phyloP scores from a whole-genome alignment of 805 yeast genomes.

The Maudiozyma barnettii region DNA sequence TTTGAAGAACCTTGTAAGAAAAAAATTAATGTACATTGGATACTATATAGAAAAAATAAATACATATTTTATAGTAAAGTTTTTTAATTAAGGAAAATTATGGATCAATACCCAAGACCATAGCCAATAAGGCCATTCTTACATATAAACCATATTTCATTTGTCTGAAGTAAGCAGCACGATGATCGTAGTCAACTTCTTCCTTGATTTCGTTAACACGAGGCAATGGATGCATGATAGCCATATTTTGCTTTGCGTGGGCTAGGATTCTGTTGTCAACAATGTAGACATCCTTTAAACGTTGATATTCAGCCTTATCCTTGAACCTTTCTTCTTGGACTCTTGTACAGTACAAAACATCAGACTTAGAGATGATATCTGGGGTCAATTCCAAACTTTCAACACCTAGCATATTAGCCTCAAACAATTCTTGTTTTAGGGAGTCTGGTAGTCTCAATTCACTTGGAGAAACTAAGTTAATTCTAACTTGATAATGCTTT shows the following conservation, averaged over 20 bases:
- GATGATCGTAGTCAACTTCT: conserved; percentile 97
- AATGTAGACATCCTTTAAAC: conserved; percentile 82
- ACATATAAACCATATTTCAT: conserved; percentile 97
- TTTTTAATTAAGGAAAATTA: conserved; percentile 20
- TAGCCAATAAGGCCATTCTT: conserved; percentile 96
- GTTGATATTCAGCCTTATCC: conserved; percentile 64
- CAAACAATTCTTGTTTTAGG: conserved; percentile 54
- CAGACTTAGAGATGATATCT: conserved; percentile 80
- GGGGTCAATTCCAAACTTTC: conserved; percentile 75
- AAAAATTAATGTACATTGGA: too few relatives aligned
- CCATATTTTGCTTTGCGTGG: conserved; percentile 96
- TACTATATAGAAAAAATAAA: neutral
- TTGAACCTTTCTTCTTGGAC: conserved; percentile 94
- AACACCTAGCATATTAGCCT: conserved; percentile 56
- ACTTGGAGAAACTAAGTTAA: conserved; percentile 84
- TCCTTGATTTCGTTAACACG: conserved; percentile 93
- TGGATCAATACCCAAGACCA: conserved; percentile 94
- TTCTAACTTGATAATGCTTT: conserved; percentile 84
- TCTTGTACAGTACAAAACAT: conserved; percentile 95
- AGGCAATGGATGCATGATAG: conserved; percentile 98
- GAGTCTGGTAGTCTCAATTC: conserved; percentile 77
- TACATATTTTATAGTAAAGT: neutral
- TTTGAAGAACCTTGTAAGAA: too few relatives aligned
- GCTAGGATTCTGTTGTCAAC: conserved; percentile 87
- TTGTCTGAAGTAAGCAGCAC: conserved; percentile 99